Conservation (phyloP, 2,329 filamentous ascomycete genomes). For the Teratosphaeriaceae sp. region DNA sequence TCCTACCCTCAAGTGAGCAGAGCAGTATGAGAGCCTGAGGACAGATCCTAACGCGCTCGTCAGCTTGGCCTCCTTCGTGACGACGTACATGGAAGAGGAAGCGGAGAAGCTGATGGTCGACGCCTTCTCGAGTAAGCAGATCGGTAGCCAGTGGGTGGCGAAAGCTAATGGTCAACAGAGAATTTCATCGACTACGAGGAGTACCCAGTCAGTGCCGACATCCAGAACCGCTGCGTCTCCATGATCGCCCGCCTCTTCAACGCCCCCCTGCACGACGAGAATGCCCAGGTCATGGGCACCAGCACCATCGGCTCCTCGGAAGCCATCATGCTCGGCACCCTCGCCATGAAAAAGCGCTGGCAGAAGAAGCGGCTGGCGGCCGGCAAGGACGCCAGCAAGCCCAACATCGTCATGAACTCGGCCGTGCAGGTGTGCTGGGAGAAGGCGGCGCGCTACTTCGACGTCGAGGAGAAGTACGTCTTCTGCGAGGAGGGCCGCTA, state of each 20-base stretch:
- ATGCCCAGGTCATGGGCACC: constrained; percentile 69
- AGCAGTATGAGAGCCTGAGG: not conserved
- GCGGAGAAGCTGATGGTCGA: constrained; percentile 90
- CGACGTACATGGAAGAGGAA: constrained; percentile 97
- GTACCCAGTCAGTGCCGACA: constrained; percentile 45
- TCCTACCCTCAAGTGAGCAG: constrained; percentile 68
- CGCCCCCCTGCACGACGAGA: constrained; percentile 53
- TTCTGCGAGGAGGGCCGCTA: constrained; percentile 56
- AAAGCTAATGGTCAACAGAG: constrained; percentile 94
- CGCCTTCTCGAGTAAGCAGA: too few species aligned
- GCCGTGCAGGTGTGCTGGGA: constrained; percentile 98
- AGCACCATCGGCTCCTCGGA: constrained; percentile 87
- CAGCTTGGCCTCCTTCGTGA: constrained; percentile 87
- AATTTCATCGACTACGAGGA: constrained; percentile 64
- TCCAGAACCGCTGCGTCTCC: constrained; percentile 74
- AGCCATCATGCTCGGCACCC: constrained; percentile 71
- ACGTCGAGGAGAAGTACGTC: constrained; percentile 81
- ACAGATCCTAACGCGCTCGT: constrained; percentile 12
- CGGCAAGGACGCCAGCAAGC: constrained; percentile 71
- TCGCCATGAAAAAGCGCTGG: constrained; percentile 96
- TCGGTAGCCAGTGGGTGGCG: too few species aligned
- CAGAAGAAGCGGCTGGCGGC: constrained; percentile 76
- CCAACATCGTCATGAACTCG: constrained; percentile 93
- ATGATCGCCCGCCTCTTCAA: constrained; percentile 83
- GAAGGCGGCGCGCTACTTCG: constrained; percentile 56